These are phyloP conservation scores for Colletotrichum aenigma DNA, from an alignment of 2,329 filamentous ascomycete genomes.

Conservation along the genomic window DNA sequence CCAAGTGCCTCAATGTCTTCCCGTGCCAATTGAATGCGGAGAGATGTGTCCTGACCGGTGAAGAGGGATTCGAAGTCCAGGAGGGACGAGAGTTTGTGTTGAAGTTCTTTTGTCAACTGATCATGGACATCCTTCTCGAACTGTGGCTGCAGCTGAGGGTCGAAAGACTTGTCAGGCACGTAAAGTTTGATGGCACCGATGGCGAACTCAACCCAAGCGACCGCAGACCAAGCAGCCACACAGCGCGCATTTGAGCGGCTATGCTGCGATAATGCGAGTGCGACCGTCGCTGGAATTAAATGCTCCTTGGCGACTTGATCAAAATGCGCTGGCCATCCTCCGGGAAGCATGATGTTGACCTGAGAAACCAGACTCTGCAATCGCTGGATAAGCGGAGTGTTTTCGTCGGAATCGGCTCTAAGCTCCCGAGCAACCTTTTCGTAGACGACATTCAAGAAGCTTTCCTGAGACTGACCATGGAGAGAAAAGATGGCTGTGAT, in stretches of 20 bases:
- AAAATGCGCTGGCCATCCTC: slow-evolving; percentile 40
- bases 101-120: slow-evolving; percentile 60
- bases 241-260: neutral
- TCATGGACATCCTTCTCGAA: slow-evolving; percentile 67
- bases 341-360: slow-evolving; percentile 37
- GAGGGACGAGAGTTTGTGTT: slow-evolving; percentile 63
- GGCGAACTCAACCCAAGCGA: slow-evolving; percentile 79
- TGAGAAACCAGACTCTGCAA: neutral
- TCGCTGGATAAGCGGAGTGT: neutral
- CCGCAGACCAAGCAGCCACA: slow-evolving; percentile 24
- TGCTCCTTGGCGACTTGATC: slow-evolving; percentile 41
- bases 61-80: slow-evolving; percentile 68
- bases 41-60: slow-evolving; percentile 70
- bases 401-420: neutral
- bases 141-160: slow-evolving; percentile 72
- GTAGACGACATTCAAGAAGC: neutral
- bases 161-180: slow-evolving; percentile 84
- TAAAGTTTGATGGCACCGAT: slow-evolving; percentile 78
- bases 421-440: neutral
- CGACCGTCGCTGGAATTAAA: slow-evolving; percentile 50
- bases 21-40: slow-evolving; percentile 68
- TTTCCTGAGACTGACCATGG: slow-evolving; percentile 33
- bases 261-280: slow-evolving; percentile 39
- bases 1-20: slow-evolving; percentile 69
- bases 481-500: slow-evolving; percentile 45